Conservation (phyloP, 2,329 filamentous ascomycete species). For the Epichloe hybrida region DNA sequence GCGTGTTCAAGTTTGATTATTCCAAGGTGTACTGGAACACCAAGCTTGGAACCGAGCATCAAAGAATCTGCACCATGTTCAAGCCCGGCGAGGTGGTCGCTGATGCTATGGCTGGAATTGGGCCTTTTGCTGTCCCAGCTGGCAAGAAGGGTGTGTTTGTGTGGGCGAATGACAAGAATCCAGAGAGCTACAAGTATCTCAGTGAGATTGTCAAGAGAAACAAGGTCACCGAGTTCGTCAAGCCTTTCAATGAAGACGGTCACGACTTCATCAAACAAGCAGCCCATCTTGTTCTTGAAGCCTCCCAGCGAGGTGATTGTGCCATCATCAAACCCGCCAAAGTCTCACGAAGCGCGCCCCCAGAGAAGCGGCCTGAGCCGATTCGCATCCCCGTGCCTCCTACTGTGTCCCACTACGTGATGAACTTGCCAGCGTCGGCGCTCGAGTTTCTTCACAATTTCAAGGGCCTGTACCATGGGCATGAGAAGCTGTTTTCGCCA, state of each 20-base stretch:
- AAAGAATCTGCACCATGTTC: conserved; percentile 64
- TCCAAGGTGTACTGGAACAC: conserved; percentile 98
- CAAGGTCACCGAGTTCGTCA: conserved; percentile 63
- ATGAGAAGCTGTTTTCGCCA: conserved; percentile 51
- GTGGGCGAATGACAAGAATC: conserved; percentile 95
- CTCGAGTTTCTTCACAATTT: conserved; percentile 60
- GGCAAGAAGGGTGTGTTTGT: conserved; percentile 85
- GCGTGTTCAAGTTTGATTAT: conserved; percentile 87
- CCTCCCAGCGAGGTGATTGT: conserved; percentile 36
- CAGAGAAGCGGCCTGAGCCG: conserved; percentile 22
- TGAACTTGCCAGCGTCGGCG: conserved; percentile 90
- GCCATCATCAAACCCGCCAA: conserved; percentile 34
- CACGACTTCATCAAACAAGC: conserved; percentile 64
- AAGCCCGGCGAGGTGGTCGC: conserved; percentile 76
- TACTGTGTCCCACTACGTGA: conserved; percentile 85
- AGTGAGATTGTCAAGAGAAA: conserved; percentile 58
- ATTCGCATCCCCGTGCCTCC: conserved; percentile 45
- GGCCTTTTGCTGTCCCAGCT: conserved; percentile 85
- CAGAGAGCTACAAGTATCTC: conserved; percentile 67
- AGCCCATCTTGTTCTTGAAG: conserved; percentile 44
- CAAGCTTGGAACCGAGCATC: conserved; percentile 79
- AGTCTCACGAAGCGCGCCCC: conserved; percentile 23
- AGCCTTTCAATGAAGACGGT: conserved; percentile 70
- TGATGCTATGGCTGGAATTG: conserved; percentile 95
- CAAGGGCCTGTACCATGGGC: conserved; percentile 64